A percentile compares a stretch with the other conserved stretches of the same genome.
These are phyloP conservation scores for Trichophyton rubrum DNA, from an alignment of 2,329 filamentous ascomycete genomes.

Conservation along the genomic window DNA sequence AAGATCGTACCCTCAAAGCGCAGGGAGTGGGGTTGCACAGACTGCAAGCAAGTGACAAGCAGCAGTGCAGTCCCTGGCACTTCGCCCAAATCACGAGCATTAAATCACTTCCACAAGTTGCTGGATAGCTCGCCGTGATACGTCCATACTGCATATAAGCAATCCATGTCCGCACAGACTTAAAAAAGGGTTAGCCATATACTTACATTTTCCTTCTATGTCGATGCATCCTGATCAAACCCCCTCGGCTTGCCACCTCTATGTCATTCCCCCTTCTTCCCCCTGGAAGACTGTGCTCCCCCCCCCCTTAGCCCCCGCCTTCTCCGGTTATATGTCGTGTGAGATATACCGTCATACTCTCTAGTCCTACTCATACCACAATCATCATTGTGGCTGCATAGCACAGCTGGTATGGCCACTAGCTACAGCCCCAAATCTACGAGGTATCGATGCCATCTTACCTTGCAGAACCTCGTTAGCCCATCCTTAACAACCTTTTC, in stretches of 20 bases:
- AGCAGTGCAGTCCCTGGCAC: not conserved
- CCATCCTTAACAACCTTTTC: not conserved
- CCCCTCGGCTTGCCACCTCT: not conserved
- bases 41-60: not conserved
- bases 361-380: not conserved
- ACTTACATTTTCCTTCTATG: not conserved
- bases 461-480: not conserved
- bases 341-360: not conserved
- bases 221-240: not conserved
- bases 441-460: not conserved
- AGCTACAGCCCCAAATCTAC: not conserved
- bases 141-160: not conserved
- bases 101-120: not conserved
- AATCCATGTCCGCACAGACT: not conserved
- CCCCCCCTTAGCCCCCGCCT: not conserved
- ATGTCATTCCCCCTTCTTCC: not conserved
- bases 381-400: not conserved
- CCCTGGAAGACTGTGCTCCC: not conserved
- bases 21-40: not conserved
- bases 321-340: conserved; percentile 1
- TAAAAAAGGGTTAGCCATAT: not conserved
- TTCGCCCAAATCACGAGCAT: not conserved
- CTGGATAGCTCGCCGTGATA: not conserved
- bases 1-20: not conserved
- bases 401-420: not conserved